Base-by-base conservation (phyloP, 768 basidiomycete genomes). In the Serendipita sp. region DNA sequence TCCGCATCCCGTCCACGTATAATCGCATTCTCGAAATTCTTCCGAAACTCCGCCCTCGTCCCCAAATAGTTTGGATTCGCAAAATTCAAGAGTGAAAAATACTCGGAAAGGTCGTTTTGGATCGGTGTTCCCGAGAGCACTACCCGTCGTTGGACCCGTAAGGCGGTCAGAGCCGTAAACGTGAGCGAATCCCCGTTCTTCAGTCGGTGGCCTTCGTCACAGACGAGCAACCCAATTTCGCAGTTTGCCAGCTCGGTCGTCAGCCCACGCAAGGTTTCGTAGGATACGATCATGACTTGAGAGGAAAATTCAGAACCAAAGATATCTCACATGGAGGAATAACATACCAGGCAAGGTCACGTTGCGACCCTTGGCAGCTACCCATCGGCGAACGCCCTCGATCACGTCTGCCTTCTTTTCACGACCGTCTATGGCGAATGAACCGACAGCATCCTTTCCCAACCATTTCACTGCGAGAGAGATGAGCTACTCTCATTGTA, bases 251-350 rank as follows among this genome's bases (percentile, higher is more conserved):
- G 78, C 69, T 94, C 83, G 0, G 74, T 83, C 5, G 85, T 80
- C 11, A 97, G 76, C 3, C 86, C 86, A 18, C 95, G 84, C 62
- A 99, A 79, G 0, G 91, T 95, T 73, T 99, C 95, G 68, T 99
- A 99, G 0, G 96, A 98, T 3, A 96, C 93, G 67, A 99, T 97
- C 89, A 99, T 91, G 50, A 98, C 95, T 94, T 66, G 0, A 34
- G 45, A 37, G 23, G 23, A 23, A 23, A 23, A 23, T 23, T 23
- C 50, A 52, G 46, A 40, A 15, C 43, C 55, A 63, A n/a, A 50
- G 33, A 23, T 23, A 66, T 40, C 27, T 37, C 15, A 55, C 15
- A 27, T 34, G 37, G n/a, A 44, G n/a, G 53, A 37, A 33, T 10
- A 45, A 68, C 76, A 36, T 69, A 90, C 93, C 92, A 75, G 95